phyloP scores from a whole-genome alignment of 2,329 filamentous ascomycete genomes.

The Pochonia chlamydosporia region DNA sequence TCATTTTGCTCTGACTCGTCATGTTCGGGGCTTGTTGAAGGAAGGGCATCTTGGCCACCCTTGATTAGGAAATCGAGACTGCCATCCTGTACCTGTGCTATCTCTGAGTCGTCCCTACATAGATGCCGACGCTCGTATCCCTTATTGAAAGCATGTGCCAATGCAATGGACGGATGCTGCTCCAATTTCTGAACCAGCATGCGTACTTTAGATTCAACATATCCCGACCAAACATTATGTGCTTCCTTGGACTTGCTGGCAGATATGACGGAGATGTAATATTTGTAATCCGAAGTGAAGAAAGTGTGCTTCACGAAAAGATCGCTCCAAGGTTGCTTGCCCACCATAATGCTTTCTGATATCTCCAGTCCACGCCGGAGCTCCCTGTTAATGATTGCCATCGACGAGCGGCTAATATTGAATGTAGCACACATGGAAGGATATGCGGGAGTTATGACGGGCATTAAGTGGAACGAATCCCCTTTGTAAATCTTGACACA shows the following conservation, averaged over 20 bases:
- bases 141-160: constrained; percentile 90
- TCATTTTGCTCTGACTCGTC: constrained; percentile 12
- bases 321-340: constrained; percentile 76
- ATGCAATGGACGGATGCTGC: constrained; percentile 68
- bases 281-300: constrained; percentile 89
- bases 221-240: constrained; percentile 81
- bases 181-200: constrained; percentile 80
- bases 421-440: constrained; percentile 97
- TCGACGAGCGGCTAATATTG: constrained; percentile 84
- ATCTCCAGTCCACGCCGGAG: constrained; percentile 72
- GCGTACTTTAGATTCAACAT: constrained; percentile 89
- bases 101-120: constrained; percentile 50
- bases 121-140: constrained; percentile 79
- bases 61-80: constrained; percentile 40
- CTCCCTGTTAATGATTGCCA: constrained; percentile 77
- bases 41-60: constrained; percentile 27
- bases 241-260: constrained; percentile 78
- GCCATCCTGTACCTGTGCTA: constrained; percentile 49
- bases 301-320: constrained; percentile 88
- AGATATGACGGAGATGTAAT: constrained; percentile 85
- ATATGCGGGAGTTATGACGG: constrained; percentile 95
- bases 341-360: constrained; percentile 71
- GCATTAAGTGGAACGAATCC: constrained; percentile 88
- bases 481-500: constrained; percentile 60
- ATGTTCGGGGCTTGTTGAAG: neutral